These are phyloP conservation scores for Cryptococcus maquisensis DNA, from an alignment of 1,284 basidiomycete genomes.

Conservation along the genomic window DNA sequence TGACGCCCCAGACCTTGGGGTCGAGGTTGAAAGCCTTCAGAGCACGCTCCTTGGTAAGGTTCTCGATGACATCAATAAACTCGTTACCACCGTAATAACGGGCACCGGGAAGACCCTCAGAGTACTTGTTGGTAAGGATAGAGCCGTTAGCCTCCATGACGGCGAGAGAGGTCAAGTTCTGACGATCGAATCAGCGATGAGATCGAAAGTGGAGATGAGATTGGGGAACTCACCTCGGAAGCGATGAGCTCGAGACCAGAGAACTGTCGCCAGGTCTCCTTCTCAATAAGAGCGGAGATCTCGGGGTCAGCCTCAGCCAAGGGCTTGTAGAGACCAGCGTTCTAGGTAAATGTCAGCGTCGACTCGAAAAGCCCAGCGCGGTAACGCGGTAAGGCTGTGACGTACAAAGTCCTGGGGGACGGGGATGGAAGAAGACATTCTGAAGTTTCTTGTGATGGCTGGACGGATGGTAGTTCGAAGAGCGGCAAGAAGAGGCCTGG, in stretches of 20 bases:
- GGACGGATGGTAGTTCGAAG: conserved; percentile 17
- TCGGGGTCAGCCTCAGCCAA: conserved; percentile 88
- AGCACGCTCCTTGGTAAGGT: conserved; percentile 91
- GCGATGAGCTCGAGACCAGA: conserved; percentile 73
- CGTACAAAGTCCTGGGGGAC: conserved; percentile 53
- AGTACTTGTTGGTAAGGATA: conserved; percentile 98
- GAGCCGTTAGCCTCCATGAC: conserved; percentile 99
- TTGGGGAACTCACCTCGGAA: conserved; percentile 42
- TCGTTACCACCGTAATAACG: conserved; percentile 98
- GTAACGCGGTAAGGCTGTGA: background rate
- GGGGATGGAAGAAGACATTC: conserved; percentile 50
- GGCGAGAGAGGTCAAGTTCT: conserved; percentile 91
- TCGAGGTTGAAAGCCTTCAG: conserved; percentile 96
- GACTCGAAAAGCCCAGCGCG: background rate
- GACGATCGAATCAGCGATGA: conserved; percentile 2
- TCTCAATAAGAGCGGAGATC: conserved; percentile 95
- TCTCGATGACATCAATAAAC: conserved; percentile 94
- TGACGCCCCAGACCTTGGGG: conserved; percentile 88
- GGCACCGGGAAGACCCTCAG: conserved; percentile 87
- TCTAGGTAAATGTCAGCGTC: conserved; percentile 54
- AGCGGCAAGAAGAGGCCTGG: conserved; percentile 17
- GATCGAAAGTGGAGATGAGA: background rate
- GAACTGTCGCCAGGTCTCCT: conserved; percentile 98
- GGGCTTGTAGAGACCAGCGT: conserved; percentile 83
- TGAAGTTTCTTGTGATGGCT: conserved; percentile 24